Conservation (phyloP, 106 monocot species). For the Phalaenopsis aphrodite region DNA sequence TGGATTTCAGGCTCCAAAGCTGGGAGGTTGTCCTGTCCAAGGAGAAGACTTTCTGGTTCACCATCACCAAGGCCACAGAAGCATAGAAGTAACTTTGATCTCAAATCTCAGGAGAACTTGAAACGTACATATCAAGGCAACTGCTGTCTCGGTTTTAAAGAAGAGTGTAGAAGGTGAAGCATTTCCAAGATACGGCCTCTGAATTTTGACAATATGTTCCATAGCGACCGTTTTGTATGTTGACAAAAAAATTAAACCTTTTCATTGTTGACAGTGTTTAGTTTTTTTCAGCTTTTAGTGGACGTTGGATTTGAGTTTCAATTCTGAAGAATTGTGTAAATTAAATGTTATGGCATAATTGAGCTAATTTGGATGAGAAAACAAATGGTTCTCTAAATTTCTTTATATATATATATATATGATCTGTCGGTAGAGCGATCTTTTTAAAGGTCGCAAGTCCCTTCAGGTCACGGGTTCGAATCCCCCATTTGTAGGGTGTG, state of each 20-base stretch:
- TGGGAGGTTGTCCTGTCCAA: constrained; percentile 71
- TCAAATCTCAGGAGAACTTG: constrained; percentile 87
- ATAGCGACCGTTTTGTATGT: background rate
- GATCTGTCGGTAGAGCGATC: no score
- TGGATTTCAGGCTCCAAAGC: constrained; percentile 42
- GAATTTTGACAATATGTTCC: background rate
- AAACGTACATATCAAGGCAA: constrained; percentile 78
- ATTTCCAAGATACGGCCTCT: constrained; percentile 23
- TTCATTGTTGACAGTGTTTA: background rate
- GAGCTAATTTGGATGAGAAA: background rate
- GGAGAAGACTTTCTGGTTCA: constrained; percentile 74
- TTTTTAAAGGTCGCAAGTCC: no score
- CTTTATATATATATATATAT: no score
- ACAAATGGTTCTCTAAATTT: no score
- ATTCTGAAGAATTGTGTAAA: background rate
- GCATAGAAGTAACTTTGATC: constrained; percentile 69
- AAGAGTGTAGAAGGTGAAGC: constrained; percentile 38
- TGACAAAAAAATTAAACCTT: background rate
- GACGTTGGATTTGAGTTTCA: background rate
- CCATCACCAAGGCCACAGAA: constrained; percentile 51
- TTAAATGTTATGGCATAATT: background rate
- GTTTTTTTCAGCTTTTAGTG: background rate
- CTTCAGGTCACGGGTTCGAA: no score
- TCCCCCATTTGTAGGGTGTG: no score
- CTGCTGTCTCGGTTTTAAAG: constrained; percentile 65